phyloP scores from a whole-genome alignment of 108 stramenopile species.

The Stephanodiscus triporus region DNA sequence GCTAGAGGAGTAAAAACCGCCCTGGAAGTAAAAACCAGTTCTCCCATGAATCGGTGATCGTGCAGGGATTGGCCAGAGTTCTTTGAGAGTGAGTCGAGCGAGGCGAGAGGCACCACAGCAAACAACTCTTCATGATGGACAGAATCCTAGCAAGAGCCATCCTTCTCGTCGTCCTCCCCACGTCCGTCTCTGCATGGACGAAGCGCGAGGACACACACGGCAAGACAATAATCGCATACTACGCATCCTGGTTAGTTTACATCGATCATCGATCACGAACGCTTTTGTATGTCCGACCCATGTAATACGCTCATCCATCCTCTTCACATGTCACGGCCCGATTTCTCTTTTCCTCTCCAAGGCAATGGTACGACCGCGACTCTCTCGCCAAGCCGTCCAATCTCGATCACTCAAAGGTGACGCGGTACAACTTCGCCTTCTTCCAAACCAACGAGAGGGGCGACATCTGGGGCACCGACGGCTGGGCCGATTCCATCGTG shows the following conservation, averaged over 20 bases:
- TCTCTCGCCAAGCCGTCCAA: conserved; percentile 40
- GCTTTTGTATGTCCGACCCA: neutral
- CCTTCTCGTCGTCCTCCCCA: neutral
- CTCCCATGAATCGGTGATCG: too few relatives aligned
- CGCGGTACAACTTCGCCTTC: conserved; percentile 52
- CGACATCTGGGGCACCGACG: conserved; percentile 45
- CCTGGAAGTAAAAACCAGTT: too few relatives aligned
- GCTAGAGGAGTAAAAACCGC: too few relatives aligned
- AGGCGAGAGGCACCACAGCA: neutral
- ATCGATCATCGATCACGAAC: neutral
- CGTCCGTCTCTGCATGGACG: neutral
- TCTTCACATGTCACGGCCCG: neutral
- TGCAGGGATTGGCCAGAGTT: too few relatives aligned
- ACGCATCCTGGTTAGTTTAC: conserved; percentile 46
- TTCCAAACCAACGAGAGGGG: conserved; percentile 30
- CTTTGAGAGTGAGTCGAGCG: too few relatives aligned
- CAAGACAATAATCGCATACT: conserved; percentile 48
- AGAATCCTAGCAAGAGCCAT: too few relatives aligned
- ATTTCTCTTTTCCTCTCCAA: neutral
- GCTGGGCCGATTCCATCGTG: conserved; percentile 36
- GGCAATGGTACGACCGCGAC: conserved; percentile 52
- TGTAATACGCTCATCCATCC: neutral
- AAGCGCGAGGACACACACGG: neutral
- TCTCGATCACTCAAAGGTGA: conserved; percentile 39
- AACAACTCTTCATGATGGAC: too few relatives aligned